These are phyloP conservation scores for Penicillium waksmanii DNA, from an alignment of 495 filamentous ascomycete genomes.

Conservation along the genomic window DNA sequence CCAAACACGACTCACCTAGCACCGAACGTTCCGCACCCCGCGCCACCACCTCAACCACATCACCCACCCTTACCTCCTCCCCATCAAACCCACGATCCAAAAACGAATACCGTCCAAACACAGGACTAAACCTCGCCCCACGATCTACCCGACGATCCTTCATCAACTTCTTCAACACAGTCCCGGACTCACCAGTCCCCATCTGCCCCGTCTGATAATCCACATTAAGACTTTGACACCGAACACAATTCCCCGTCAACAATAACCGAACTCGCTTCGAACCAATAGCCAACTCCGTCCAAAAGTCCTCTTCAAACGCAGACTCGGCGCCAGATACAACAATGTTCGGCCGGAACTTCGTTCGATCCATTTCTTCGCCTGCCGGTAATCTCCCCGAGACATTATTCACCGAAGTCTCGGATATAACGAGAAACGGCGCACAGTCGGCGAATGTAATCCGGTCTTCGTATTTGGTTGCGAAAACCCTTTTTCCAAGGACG, in stretches of 20 bases:
- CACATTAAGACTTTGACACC: constrained; percentile 80
- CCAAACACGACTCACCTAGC: constrained; percentile 57
- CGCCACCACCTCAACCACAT: constrained; percentile 66
- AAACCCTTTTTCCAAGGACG: background rate
- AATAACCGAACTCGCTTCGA: constrained; percentile 44
- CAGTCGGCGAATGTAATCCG: constrained; percentile 79
- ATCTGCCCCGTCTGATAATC: constrained; percentile 76
- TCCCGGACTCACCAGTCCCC: constrained; percentile 64
- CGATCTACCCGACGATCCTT: constrained; percentile 76
- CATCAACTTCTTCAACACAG: constrained; percentile 75
- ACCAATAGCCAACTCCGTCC: constrained; percentile 64
- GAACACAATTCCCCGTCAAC: constrained; percentile 77
- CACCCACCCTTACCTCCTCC: constrained; percentile 62
- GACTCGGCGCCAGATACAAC: constrained; percentile 63
- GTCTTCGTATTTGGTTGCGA: constrained; percentile 24
- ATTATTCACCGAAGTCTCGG: constrained; percentile 67
- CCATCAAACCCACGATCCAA: constrained; percentile 40
- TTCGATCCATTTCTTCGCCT: constrained; percentile 65
- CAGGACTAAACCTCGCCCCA: constrained; percentile 73
- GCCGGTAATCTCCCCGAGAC: constrained; percentile 63
- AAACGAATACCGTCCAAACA: constrained; percentile 86
- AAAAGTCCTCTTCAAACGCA: constrained; percentile 86
- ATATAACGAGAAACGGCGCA: constrained; percentile 75
- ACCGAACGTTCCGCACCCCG: constrained; percentile 60
- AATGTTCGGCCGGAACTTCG: constrained; percentile 86